phyloP scores from a whole-genome alignment of 495 filamentous ascomycete species.

The Staphylotrichum tortipilum region DNA sequence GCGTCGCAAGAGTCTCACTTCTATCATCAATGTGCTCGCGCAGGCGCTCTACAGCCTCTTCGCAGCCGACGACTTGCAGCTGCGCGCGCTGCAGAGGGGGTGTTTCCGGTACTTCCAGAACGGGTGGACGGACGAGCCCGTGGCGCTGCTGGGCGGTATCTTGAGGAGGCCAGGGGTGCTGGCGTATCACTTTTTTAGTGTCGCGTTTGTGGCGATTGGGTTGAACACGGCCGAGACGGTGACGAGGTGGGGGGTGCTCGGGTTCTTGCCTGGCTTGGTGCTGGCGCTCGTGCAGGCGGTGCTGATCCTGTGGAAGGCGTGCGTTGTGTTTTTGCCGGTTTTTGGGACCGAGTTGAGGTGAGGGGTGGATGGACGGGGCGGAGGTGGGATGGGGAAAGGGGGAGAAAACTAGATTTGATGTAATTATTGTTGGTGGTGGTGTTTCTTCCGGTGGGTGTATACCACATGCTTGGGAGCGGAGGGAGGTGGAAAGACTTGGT shows the following conservation, averaged over 20 bases:
- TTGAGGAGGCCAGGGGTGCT: slow-evolving; percentile 70
- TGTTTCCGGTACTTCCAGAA: slow-evolving; percentile 90
- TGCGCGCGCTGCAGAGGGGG: slow-evolving; percentile 74
- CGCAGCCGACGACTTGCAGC: slow-evolving; percentile 70
- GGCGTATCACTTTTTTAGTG: slow-evolving; percentile 87
- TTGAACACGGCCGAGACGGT: slow-evolving; percentile 52
- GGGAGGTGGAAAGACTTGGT: too few relatives aligned
- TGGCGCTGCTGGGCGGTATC: slow-evolving; percentile 75
- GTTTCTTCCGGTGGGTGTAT: too few relatives aligned
- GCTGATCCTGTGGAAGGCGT: slow-evolving; percentile 76
- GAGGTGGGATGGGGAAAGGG: not conserved
- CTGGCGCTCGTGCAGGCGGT: slow-evolving; percentile 52
- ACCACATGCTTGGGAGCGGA: too few relatives aligned
- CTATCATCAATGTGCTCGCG: slow-evolving; percentile 92
- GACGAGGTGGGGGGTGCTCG: too few relatives aligned
- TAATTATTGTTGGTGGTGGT: too few relatives aligned
- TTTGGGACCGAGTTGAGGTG: slow-evolving; percentile 50
- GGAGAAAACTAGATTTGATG: too few relatives aligned
- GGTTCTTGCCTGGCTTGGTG: too few relatives aligned
- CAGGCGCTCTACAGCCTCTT: slow-evolving; percentile 87
- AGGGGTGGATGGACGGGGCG: not conserved
- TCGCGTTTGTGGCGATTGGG: slow-evolving; percentile 85
- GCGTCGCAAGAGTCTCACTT: slow-evolving; percentile 68
- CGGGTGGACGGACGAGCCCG: slow-evolving; percentile 68
- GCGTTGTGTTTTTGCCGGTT: slow-evolving; percentile 80